Evolutionary conservation across 176 grass and related monocot species (phyloP).

Genomic region (Oryza brachyantha): DNA sequence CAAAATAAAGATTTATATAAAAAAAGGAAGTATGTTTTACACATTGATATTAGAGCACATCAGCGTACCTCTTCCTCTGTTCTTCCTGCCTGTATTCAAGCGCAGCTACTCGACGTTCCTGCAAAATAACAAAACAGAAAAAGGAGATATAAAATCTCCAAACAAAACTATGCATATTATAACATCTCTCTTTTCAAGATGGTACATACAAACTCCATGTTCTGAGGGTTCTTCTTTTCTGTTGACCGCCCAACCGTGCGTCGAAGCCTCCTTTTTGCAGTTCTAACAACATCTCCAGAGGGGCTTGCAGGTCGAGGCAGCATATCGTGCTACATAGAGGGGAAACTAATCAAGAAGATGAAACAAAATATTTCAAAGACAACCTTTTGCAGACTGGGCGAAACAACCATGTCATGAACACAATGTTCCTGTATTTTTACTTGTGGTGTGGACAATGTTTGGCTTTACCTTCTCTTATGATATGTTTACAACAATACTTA

Average conservation of each 20-base stretch:
- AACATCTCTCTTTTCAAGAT: neutral
- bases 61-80: neutral
- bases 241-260: neutral
- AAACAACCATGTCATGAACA: neutral
- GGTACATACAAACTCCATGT: slow-evolving; percentile 19
- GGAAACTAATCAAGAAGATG: neutral
- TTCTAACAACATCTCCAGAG: neutral
- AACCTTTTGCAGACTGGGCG: neutral
- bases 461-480: neutral
- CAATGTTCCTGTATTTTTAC: neutral
- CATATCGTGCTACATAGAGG: neutral
- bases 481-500: neutral
- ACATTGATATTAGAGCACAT: neutral
- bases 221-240: neutral
- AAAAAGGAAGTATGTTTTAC: neutral
- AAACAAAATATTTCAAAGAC: neutral
- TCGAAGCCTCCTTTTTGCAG: neutral
- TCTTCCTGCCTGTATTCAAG: neutral
- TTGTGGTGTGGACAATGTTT: neutral
- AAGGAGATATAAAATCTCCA: neutral
- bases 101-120: slow-evolving; percentile 22
- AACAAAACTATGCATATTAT: neutral
- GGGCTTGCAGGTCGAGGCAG: neutral
- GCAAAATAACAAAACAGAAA: neutral
- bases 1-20: neutral